Evolutionary conservation across 495 filamentous ascomycete genomes (phyloP).

Genomic region (Talaromyces stipitatus): DNA sequence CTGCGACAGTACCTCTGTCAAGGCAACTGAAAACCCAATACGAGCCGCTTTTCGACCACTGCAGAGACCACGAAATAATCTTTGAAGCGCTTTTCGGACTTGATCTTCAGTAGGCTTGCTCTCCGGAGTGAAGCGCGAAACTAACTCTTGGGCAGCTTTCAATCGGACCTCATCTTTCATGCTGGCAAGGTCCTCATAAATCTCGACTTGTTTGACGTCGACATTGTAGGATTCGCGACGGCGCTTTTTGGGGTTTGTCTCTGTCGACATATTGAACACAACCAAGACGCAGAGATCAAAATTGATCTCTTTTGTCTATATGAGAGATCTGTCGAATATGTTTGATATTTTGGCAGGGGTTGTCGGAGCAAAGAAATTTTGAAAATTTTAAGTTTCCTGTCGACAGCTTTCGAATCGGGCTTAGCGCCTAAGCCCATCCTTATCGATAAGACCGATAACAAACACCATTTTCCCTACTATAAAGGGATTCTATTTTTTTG

Average conservation of each 20-base stretch:
- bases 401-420: not conserved
- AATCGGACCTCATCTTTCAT: slow-evolving; percentile 44
- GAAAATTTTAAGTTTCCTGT: not conserved
- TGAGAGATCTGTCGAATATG: not conserved
- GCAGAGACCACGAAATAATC: slow-evolving; percentile 81
- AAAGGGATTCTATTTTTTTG: too few species aligned
- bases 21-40: slow-evolving; percentile 81
- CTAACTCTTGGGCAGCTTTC: slow-evolving; percentile 37
- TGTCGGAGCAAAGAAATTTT: not conserved
- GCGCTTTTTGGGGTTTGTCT: slow-evolving; percentile 33
- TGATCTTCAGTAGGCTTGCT: slow-evolving; percentile 32
- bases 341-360: not conserved
- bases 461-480: too few species aligned
- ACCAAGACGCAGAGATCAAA: not conserved
- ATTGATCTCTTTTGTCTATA: not conserved
- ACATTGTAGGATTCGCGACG: slow-evolving; percentile 37
- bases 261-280: slow-evolving; percentile 4
- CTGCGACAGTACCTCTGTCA: slow-evolving; percentile 72
- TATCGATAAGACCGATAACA: too few species aligned
- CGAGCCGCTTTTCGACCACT: slow-evolving; percentile 85
- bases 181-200: slow-evolving; percentile 49
- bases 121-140: slow-evolving; percentile 39
- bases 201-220: slow-evolving; percentile 43
- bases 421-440: not conserved
- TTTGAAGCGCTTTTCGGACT: slow-evolving; percentile 38